These are phyloP conservation scores for Suhomyces prunicola DNA, from an alignment of 805 yeast species.

Conservation along the genomic window DNA sequence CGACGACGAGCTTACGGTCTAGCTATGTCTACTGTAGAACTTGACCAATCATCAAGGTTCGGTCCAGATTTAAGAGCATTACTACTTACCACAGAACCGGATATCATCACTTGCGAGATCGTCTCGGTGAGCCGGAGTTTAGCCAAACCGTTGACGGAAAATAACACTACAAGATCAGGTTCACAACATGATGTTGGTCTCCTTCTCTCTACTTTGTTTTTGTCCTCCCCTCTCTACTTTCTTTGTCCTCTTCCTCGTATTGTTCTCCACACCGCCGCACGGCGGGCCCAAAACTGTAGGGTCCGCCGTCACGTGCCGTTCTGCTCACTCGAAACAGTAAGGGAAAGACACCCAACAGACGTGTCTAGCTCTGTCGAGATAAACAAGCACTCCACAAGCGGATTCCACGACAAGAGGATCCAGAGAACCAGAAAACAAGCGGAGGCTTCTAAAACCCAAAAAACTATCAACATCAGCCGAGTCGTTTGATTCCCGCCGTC, in stretches of 20 bases:
- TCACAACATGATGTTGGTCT: not conserved
- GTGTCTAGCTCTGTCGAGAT: not conserved
- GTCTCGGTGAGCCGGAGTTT: not conserved
- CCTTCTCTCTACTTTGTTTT: no score
- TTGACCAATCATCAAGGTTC: no score
- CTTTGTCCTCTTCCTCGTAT: not conserved
- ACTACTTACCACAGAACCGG: no score
- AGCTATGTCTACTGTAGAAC: no score
- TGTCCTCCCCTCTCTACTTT: no score
- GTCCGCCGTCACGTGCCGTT: not conserved
- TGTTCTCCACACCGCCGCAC: not conserved
- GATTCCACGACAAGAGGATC: not conserved
- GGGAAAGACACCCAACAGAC: not conserved
- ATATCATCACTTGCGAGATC: not conserved
- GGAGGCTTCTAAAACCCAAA: not conserved
- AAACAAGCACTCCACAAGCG: not conserved
- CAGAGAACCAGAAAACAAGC: not conserved
- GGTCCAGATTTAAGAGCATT: not conserved
- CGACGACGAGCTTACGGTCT: no score
- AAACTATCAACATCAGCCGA: not conserved
- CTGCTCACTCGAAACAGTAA: not conserved
- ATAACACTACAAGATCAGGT: no score
- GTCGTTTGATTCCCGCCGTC: not conserved
- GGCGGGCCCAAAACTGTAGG: not conserved
- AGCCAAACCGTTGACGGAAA: not conserved